A percentile compares a stretch with the other conserved stretches of the same genome.
phyloP scores from a whole-genome alignment of 140 eudicot genomes.

The Bidens hawaiensis region DNA sequence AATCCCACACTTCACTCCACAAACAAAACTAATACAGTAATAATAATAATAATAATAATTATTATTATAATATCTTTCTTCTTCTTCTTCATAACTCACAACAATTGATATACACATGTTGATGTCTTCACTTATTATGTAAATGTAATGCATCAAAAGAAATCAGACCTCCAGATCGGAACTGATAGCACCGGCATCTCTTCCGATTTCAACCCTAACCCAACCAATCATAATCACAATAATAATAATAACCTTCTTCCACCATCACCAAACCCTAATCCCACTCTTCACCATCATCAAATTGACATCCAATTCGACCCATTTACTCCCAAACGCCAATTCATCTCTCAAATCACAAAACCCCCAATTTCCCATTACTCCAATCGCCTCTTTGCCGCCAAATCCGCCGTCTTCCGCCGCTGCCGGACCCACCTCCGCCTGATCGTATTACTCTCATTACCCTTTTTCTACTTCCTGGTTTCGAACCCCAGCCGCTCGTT shows the following conservation, averaged over 20 bases:
- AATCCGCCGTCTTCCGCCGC: slow-evolving; percentile 44
- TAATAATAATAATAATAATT: no score
- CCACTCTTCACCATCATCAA: slow-evolving; percentile 29
- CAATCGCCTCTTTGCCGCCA: slow-evolving; percentile 36
- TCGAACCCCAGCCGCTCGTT: slow-evolving; percentile 82
- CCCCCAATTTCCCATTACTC: slow-evolving; percentile 44
- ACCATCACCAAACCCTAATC: no score
- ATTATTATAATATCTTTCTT: no score
- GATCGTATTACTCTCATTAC: slow-evolving; percentile 56
- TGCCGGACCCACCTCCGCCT: slow-evolving; percentile 52
- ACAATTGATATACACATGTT: no score
- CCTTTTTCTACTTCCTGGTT: slow-evolving; percentile 79
- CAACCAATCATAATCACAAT: slow-evolving; percentile 24
- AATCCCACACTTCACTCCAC: slow-evolving; percentile 33
- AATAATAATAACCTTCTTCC: no score
- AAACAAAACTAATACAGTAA: no score
- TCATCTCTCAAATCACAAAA: no score
- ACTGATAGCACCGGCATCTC: slow-evolving; percentile 95
- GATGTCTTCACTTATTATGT: slow-evolving; percentile 24
- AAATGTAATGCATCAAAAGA: slow-evolving; percentile 98
- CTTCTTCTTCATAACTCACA: no score
- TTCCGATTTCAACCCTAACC: slow-evolving; percentile 94
- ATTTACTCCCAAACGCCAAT: no score
- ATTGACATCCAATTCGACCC: slow-evolving; percentile 31
- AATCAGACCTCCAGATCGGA: slow-evolving; percentile 99